phyloP scores from a whole-genome alignment of 2,329 filamentous ascomycete genomes.

The Microdochium nivale region DNA sequence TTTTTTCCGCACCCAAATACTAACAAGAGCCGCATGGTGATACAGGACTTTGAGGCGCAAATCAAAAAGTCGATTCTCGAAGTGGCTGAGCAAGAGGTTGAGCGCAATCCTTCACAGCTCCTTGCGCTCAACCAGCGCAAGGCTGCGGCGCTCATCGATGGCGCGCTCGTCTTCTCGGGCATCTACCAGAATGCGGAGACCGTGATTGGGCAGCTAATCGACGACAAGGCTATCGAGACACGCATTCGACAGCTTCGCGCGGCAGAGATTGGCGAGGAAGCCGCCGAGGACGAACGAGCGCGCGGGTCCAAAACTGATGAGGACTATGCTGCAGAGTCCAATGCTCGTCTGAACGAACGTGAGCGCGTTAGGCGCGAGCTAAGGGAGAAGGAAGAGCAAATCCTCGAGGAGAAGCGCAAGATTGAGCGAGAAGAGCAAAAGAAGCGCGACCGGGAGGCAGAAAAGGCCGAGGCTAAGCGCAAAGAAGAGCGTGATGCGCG shows the following conservation, averaged over 20 bases:
- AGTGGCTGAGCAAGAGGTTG: constrained; percentile 65
- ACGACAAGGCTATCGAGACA: constrained; percentile 57
- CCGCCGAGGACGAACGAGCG: constrained; percentile 53
- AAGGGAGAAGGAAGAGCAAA: constrained; percentile 47
- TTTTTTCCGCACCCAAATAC: constrained; percentile 2
- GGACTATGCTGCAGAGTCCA: constrained; percentile 62
- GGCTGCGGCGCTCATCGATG: constrained; percentile 67
- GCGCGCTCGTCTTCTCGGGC: constrained; percentile 66
- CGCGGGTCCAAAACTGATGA: constrained; percentile 66
- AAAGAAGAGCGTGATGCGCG: constrained; percentile 42
- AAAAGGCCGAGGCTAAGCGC: constrained; percentile 39
- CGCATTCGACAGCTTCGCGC: constrained; percentile 61
- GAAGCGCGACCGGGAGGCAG: constrained; percentile 36
- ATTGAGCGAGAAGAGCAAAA: constrained; percentile 49
- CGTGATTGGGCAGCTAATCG: constrained; percentile 59
- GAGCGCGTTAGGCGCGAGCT: constrained; percentile 53
- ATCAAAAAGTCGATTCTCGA: constrained; percentile 59
- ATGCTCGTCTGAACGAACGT: constrained; percentile 49
- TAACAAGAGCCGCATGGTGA: constrained; percentile 2
- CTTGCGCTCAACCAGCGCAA: constrained; percentile 67
- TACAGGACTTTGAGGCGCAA: constrained; percentile 59
- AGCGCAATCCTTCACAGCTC: constrained; percentile 62
- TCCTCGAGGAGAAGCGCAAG: constrained; percentile 52
- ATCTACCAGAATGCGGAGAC: constrained; percentile 66
- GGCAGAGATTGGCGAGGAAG: constrained; percentile 60